phyloP scores from a whole-genome alignment of 2,329 filamentous ascomycete genomes.

The Alternaria novae-zelandiae region DNA sequence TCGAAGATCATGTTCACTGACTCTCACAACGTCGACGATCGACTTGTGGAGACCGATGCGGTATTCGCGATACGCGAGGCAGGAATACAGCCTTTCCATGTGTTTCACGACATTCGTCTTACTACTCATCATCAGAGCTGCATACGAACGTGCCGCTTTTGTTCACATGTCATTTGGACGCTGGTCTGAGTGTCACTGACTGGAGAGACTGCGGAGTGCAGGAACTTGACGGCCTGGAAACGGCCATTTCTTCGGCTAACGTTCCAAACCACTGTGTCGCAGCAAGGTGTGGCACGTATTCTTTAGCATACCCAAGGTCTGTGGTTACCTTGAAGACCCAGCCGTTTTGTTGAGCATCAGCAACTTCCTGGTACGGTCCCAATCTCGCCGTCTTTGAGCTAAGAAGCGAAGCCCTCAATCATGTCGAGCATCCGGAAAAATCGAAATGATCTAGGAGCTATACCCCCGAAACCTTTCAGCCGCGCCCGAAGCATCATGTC shows the following conservation, averaged over 20 bases:
- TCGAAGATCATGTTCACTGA: constrained; percentile 13
- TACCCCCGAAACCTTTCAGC: constrained; percentile 5
- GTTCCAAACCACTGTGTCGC: neutral
- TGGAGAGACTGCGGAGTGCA: neutral
- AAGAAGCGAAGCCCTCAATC: neutral
- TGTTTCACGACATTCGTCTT: neutral
- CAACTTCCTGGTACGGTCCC: neutral
- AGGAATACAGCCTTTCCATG: neutral
- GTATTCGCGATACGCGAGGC: neutral
- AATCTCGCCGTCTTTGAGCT: neutral
- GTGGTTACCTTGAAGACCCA: neutral
- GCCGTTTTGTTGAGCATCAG: neutral
- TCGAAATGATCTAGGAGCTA: neutral
- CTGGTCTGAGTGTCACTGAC: neutral
- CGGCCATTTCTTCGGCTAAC: neutral
- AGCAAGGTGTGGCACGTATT: neutral
- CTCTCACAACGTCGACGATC: constrained; percentile 5
- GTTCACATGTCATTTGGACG: neutral
- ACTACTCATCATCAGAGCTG: neutral
- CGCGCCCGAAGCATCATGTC: constrained; percentile 5
- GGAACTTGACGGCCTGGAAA: constrained; percentile 1
- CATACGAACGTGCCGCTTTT: neutral
- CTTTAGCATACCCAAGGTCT: neutral
- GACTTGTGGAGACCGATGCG: neutral
- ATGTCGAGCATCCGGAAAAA: neutral